phyloP scores from a whole-genome alignment of 2,329 filamentous ascomycete species.

The Fusarium oligoseptatum region DNA sequence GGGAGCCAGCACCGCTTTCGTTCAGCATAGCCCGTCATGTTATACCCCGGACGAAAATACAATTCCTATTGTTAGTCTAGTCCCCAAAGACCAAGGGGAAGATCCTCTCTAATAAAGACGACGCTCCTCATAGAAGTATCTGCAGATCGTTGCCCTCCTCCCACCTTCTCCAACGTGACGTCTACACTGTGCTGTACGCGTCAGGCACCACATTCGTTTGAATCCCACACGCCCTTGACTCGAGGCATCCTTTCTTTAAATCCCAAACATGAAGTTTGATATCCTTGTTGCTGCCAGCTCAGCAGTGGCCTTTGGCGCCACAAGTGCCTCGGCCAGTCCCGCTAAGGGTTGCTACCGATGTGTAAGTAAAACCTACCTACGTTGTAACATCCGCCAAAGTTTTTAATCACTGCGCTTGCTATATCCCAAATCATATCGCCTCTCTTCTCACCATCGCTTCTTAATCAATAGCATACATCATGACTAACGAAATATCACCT shows the following conservation, averaged over 20 bases:
- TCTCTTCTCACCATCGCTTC: background rate
- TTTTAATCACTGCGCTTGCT: background rate
- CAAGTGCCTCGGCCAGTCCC: slow-evolving; percentile 4
- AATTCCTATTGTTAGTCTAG: background rate
- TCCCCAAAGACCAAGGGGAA: background rate
- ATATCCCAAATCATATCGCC: background rate
- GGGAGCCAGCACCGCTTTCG: background rate
- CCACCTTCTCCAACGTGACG: background rate
- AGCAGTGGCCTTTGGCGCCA: slow-evolving; percentile 11
- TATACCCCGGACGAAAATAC: slow-evolving; percentile 5
- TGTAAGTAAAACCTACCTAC: slow-evolving; percentile 23
- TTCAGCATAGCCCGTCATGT: background rate
- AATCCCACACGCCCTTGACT: background rate
- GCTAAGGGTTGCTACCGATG: slow-evolving; percentile 10
- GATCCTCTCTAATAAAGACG: slow-evolving; percentile 21
- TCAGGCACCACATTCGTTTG: slow-evolving; percentile 6
- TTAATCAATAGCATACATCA: background rate
- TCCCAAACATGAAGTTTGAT: slow-evolving; percentile 30
- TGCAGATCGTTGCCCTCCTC: slow-evolving; percentile 32
- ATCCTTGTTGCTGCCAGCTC: slow-evolving; percentile 20
- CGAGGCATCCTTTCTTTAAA: background rate
- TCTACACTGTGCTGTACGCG: background rate
- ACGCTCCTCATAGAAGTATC: slow-evolving; percentile 10
- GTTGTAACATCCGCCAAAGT: background rate
- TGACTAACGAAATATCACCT: slow-evolving; percentile 17